Evolutionary conservation across 164 flowering plant species (phyloP), one percentile per base, ranked within the genome.

Genomic region (Vitis vinifera): DNA sequence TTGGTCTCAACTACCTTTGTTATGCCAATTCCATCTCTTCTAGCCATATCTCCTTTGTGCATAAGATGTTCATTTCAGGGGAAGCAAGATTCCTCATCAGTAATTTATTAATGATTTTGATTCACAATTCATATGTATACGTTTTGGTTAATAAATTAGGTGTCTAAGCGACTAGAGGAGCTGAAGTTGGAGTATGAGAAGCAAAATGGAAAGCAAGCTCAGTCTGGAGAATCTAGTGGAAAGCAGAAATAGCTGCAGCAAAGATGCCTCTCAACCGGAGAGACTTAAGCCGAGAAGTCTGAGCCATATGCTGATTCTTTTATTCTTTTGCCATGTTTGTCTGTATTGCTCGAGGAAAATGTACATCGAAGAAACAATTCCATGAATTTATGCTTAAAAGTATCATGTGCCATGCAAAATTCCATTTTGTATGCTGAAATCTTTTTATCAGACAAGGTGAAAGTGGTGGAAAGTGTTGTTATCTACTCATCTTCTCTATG

Each of bases 141-240:
- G 19, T 48, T 62, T 61, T 55, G 29, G 7, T 15, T 66, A 6
- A 55, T 72, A 17, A 37, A 51, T 57, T 66, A 88, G 93, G 87
- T 88, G 15, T 81, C 90, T 3, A 82, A 63, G 78, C 79, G 76
- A 1, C 74, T 88, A 81, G 87, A 81, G 59, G 88, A 82, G 63
- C 60, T 81, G 53, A 82, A 67, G 75, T 60, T 64, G 15, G 87
- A 81, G 59, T 85, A 88, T 59, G 87, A 84, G 70, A 80, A 80
- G 77, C 77, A 70, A 73, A 65, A 76, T 55, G 81, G 69, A 60
- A 86, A 84, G 63, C 29, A 19, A 29, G 47, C 65, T 11, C 76
- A 67, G 61, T 55, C 80, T 59, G 55, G 37, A 9, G 73, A 72
- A 44, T 6, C 50, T 64, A 17, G 9, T 16, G 76, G 17, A 49